Evolutionary conservation across 2,329 filamentous ascomycete genomes (phyloP).

Genomic region (Magnaporthiopsis incrustans): DNA sequence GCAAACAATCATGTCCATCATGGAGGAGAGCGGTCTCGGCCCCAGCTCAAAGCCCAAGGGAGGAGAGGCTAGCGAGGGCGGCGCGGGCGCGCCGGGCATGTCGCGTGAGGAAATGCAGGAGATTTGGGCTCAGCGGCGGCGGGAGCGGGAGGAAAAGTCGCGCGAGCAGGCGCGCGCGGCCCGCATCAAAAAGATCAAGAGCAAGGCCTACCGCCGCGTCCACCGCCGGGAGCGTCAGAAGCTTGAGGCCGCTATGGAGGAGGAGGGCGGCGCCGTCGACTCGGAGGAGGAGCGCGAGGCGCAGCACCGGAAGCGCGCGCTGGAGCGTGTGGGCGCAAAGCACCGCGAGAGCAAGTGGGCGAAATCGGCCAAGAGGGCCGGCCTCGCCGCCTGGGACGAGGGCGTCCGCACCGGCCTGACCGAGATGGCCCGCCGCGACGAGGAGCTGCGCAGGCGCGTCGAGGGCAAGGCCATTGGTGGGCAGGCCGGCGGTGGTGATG

Average conservation of each 20-base stretch:
- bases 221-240: constrained; percentile 68
- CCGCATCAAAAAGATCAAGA: constrained; percentile 98
- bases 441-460: constrained; percentile 72
- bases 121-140: constrained; percentile 65
- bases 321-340: constrained; percentile 76
- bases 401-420: constrained; percentile 69
- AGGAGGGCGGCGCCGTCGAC: constrained; percentile 50
- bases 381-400: constrained; percentile 80
- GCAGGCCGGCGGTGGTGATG: constrained; percentile 11
- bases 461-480: constrained; percentile 31
- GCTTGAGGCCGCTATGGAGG: constrained; percentile 42
- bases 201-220: constrained; percentile 85
- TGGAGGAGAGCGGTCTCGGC: constrained; percentile 77
- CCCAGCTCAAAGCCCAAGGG: constrained; percentile 35
- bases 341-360: constrained; percentile 91
- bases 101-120: constrained; percentile 64
- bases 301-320: constrained; percentile 65
- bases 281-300: constrained; percentile 59
- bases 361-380: constrained; percentile 71
- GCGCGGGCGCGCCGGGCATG: constrained; percentile 41
- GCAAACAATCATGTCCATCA: constrained; percentile 75
- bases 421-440: constrained; percentile 74
- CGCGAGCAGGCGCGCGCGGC: constrained; percentile 82
- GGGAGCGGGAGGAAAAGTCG: constrained; percentile 76
- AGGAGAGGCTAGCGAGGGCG: not conserved